Evolutionary conservation across 2,329 filamentous ascomycete species (phyloP), one percentile per base, ranked within the genome.

Genomic region (Epicoccum nigrum): DNA sequence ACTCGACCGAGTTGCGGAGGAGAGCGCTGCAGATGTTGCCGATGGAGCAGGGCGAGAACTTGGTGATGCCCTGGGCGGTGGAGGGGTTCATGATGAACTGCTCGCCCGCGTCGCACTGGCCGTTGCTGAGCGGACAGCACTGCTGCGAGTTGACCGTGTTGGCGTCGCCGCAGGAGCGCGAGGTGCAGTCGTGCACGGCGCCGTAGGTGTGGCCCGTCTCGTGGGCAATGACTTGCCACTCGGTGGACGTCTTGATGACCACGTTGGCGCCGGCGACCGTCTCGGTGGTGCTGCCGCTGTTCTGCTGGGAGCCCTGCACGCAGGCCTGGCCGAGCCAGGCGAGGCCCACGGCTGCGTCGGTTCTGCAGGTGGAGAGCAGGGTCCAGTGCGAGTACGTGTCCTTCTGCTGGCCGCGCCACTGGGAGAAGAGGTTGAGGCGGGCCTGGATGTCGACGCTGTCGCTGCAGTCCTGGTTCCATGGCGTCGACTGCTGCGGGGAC

Each of bases 221-320:
- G 70, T 97, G 93, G 23, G 93, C 93, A 74, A 97, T 90, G 51
- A 97, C 89, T 71, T 97, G 92, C 93, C 93, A 97, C 70, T 96
- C 92, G 3, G 85, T 88, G 17, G 83, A 81, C 0, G 91, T 96
- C 58, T 85, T 85, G 20, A 94, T 86, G 17, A 99, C 91, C 1
- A 99, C 90, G 68, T 97, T 97, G 54, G 93, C 87, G 25, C 90
- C 89, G 16, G 89, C 86, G 23, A 96, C 88, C 1, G 86, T 90
- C 73, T 94, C 89, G 54, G 83, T 83, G 23, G 74, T 76, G 34
- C 70, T 75, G 46, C 72, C 72, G 7, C 70, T 74, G 28, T 72
- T 70, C 42, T 67, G 72, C 33, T 81, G 76, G 16, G 84, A 81
- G 4, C 77, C 76, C 39, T 82, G 79, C 2, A 88, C 79, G 21